Conservation (phyloP, 495 filamentous ascomycete genomes). For the Tetracladium setigerum region DNA sequence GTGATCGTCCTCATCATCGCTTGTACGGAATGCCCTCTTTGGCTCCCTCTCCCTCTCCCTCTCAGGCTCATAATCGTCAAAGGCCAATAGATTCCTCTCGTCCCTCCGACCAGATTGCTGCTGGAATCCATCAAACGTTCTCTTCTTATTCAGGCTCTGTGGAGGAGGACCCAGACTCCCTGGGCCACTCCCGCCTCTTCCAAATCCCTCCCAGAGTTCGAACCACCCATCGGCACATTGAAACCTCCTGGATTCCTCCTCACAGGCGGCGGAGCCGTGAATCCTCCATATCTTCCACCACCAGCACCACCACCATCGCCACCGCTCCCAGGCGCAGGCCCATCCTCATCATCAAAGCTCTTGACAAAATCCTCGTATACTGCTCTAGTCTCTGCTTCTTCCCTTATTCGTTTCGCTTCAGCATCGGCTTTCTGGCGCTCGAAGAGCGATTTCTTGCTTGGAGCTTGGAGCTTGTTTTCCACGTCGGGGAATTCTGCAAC, state of each 20-base stretch:
- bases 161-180: conserved; percentile 66
- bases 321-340: conserved; percentile 24
- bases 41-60: conserved; percentile 21
- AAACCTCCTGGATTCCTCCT: conserved; percentile 46
- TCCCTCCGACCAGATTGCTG: conserved; percentile 24
- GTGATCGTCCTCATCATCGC: conserved; percentile 44
- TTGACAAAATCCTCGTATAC: conserved; percentile 89
- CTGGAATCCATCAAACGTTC: conserved; percentile 33
- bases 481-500: conserved; percentile 69
- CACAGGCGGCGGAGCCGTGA: conserved; percentile 19
- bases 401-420: conserved; percentile 81
- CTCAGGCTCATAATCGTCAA: conserved; percentile 40
- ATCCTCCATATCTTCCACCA: conserved; percentile 28
- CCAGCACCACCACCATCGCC: conserved; percentile 34
- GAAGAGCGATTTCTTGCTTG: conserved; percentile 82
- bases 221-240: conserved; percentile 12
- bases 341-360: conserved; percentile 71
- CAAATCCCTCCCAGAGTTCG: conserved; percentile 19
- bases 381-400: conserved; percentile 83
- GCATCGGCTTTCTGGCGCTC: conserved; percentile 90
- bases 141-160: conserved; percentile 38
- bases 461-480: conserved; percentile 72
- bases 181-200: conserved; percentile 50
- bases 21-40: conserved; percentile 37
- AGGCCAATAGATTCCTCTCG: conserved; percentile 35